Conservation (phyloP, 1,284 basidiomycete genomes). For the Lignosus rhinocerotis region DNA sequence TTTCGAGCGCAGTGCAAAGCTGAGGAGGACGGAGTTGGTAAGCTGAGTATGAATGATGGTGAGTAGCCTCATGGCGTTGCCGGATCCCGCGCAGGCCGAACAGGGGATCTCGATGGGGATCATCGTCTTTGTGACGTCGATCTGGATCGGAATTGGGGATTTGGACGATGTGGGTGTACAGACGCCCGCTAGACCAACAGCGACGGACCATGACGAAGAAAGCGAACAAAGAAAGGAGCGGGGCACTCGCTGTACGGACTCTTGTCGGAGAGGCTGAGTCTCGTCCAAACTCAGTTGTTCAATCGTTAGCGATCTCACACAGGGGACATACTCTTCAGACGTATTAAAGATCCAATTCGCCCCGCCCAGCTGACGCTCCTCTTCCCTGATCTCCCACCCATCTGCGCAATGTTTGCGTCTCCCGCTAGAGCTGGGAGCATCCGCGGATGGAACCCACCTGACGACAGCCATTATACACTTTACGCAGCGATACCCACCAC, state of each 20-base stretch:
- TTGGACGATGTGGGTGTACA: slow-evolving; percentile 14
- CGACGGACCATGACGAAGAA: background rate
- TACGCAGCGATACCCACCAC: slow-evolving; percentile 13
- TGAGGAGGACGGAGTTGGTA: background rate
- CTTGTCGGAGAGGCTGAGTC: slow-evolving; percentile 14
- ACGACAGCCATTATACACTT: slow-evolving; percentile 13
- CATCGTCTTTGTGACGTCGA: slow-evolving; percentile 23
- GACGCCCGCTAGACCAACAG: slow-evolving; percentile 1
- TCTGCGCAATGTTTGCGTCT: slow-evolving; percentile 13
- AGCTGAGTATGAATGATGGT: slow-evolving; percentile 19
- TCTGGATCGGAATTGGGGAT: slow-evolving; percentile 16
- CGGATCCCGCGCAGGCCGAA: slow-evolving; percentile 9
- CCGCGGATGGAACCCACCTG: slow-evolving; percentile 21
- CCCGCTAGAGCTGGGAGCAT: slow-evolving; percentile 17
- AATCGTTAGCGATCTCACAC: slow-evolving; percentile 8
- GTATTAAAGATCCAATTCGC: slow-evolving; percentile 20
- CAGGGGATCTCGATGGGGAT: slow-evolving; percentile 11
- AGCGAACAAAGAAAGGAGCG: slow-evolving; percentile 20
- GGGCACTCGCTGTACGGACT: background rate
- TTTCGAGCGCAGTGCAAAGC: background rate
- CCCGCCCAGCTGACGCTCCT: slow-evolving; percentile 14
- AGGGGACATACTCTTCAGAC: slow-evolving; percentile 7
- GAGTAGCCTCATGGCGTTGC: slow-evolving; percentile 22
- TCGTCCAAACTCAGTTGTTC: slow-evolving; percentile 12
- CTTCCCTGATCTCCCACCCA: slow-evolving; percentile 3